Base-by-base conservation (phyloP, 441 rosid genomes). In the Pelargonium myrrhifolium region DNA sequence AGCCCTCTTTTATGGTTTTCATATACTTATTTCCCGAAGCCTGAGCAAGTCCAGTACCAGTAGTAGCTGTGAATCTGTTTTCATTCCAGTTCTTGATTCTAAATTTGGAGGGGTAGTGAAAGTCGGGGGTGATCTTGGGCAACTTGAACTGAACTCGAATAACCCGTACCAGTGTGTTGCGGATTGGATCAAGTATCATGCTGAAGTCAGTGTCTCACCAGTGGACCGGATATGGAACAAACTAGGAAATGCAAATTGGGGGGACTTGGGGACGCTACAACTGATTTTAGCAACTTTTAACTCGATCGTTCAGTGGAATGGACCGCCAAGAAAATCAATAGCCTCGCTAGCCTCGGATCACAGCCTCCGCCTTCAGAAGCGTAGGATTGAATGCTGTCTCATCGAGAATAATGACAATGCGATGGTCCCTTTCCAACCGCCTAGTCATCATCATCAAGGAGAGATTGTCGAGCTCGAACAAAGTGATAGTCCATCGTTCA, bases 201-300 rank as follows among this genome's bases (percentile, higher is more conserved):
- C 82, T 2, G 79, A 82, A 77, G 74, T 87, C 28, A 65, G 67
- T 70, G 79, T 84, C 71, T 87, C 89, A 9, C 71, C 82, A 9
- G 84, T 81, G 8, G 86, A 87, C 66, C 72, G 71, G 65, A 79
- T 85, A 66, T 87, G 88, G 89, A 87, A 87, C 67, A 82, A 80
- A 76, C 75, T 87, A 9, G 88, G 89, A 18, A 87, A 87, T 76
- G 84, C 85, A 45, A 87, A 78, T 51, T 85, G 89, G 92, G 82
- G 88, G 42, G 87, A 85, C 65, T 64, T 85, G 14, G 89, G 88
- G 67, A 78, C 89, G 47, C 78, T 87, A 9, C 87, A 85, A 73
- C 72, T 82, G 14, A 68, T 85, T 64, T 64, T 87, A 67, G 87
- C 92, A 17, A 84, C 84, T 72, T 87, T 81, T 77, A 70, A 80